Evolutionary conservation across 164 flowering plant species (phyloP).

Genomic region (Macadamia tetraphylla): DNA sequence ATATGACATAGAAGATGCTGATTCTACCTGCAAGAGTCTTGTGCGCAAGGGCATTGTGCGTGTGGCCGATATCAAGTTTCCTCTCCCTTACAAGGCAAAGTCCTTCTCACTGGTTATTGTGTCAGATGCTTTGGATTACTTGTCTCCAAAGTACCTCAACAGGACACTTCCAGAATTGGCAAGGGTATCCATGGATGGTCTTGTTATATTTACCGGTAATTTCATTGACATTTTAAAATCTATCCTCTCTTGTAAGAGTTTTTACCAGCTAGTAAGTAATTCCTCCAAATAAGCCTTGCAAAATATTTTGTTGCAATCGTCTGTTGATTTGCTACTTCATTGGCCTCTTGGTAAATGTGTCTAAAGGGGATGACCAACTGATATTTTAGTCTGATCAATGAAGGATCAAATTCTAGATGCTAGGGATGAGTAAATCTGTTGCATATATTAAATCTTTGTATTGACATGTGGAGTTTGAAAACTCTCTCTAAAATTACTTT

Average conservation of each 20-base stretch:
- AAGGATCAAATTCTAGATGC: not conserved
- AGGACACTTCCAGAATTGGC: slow-evolving; percentile 66
- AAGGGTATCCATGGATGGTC: slow-evolving; percentile 49
- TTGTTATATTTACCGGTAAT: slow-evolving; percentile 58
- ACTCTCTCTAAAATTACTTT: too few species aligned
- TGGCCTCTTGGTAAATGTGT: not conserved
- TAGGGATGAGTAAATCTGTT: not conserved
- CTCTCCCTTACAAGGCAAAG: slow-evolving; percentile 56
- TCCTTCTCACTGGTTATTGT: slow-evolving; percentile 62
- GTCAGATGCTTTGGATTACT: slow-evolving; percentile 66
- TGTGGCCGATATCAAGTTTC: slow-evolving; percentile 66
- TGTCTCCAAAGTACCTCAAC: slow-evolving; percentile 64
- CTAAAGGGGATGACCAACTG: not conserved
- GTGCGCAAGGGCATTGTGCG: slow-evolving; percentile 62
- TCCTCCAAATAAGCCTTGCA: not conserved
- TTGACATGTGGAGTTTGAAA: too few species aligned
- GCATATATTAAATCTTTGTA: not conserved
- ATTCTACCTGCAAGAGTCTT: slow-evolving; percentile 43
- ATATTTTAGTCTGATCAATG: not conserved
- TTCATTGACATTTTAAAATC: not conserved
- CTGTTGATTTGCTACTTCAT: not conserved
- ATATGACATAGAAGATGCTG: slow-evolving; percentile 65
- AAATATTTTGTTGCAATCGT: too few species aligned
- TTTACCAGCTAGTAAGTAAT: not conserved
- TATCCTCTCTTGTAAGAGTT: not conserved